These are phyloP conservation scores for Chaetomiaceae sp. DNA, from an alignment of 2,329 filamentous ascomycete genomes.

Conservation along the genomic window DNA sequence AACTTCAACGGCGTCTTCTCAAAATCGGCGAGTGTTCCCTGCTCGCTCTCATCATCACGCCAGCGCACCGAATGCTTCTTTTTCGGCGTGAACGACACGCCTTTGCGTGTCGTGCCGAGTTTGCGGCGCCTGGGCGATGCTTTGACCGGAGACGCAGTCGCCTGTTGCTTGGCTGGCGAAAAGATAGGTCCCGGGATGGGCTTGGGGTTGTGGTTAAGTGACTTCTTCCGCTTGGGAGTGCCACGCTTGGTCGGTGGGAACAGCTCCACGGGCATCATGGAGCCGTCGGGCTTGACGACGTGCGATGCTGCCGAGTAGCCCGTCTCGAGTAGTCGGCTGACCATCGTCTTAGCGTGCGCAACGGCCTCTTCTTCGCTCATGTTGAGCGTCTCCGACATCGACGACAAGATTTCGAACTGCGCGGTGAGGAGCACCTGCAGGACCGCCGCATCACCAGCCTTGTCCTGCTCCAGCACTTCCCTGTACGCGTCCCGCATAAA, in stretches of 20 bases:
- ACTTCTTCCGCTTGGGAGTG: slow-evolving; percentile 70
- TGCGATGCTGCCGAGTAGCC: slow-evolving; percentile 71
- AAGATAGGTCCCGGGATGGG: slow-evolving; percentile 40
- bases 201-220: slow-evolving; percentile 35
- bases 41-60: slow-evolving; percentile 80
- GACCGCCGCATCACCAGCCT: slow-evolving; percentile 66
- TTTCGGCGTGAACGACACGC: slow-evolving; percentile 76
- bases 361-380: slow-evolving; percentile 83
- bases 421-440: slow-evolving; percentile 80
- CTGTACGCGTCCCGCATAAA: slow-evolving; percentile 74
- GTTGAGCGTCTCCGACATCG: slow-evolving; percentile 71
- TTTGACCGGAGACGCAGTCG: slow-evolving; percentile 61
- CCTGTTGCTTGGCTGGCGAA: slow-evolving; percentile 29
- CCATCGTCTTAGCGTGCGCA: slow-evolving; percentile 67
- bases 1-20: slow-evolving; percentile 78
- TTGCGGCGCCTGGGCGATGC: slow-evolving; percentile 77
- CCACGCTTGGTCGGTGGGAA: slow-evolving; percentile 66
- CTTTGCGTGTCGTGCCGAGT: slow-evolving; percentile 56
- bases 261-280: slow-evolving; percentile 52
- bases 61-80: slow-evolving; percentile 75
- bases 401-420: slow-evolving; percentile 85
- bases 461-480: slow-evolving; percentile 78
- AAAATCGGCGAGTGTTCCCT: slow-evolving; percentile 82
- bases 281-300: slow-evolving; percentile 83
- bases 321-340: slow-evolving; percentile 70